Evolutionary conservation across 768 basidiomycete species (phyloP).

Genomic region (Lentinula aciculospora): DNA sequence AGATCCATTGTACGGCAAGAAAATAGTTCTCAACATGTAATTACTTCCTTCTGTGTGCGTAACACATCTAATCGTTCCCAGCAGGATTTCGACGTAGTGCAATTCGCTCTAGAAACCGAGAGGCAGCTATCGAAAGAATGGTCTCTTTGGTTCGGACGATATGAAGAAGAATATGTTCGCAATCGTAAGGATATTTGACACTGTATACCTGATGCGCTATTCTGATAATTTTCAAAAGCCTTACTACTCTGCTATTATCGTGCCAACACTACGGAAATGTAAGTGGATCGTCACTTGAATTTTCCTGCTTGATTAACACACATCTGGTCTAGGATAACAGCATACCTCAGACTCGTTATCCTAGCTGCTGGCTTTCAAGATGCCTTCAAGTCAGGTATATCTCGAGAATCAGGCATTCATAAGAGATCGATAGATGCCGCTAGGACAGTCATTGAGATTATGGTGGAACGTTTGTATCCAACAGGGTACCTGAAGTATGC

Average conservation of each 20-base stretch:
- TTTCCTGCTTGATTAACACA: neutral
- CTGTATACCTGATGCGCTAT: neutral
- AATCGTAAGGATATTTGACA: conserved; percentile 23
- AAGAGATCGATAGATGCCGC: conserved; percentile 47
- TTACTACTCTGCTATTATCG: conserved; percentile 38
- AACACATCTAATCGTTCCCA: neutral
- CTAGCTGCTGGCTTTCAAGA: conserved; percentile 51
- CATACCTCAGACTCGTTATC: conserved; percentile 53
- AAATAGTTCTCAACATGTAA: neutral
- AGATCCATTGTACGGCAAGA: conserved; percentile 17
- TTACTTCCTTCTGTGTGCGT: neutral
- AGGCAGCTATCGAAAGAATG: conserved; percentile 29
- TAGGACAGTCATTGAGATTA: conserved; percentile 50
- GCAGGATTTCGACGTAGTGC: conserved; percentile 30
- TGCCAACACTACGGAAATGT: conserved; percentile 39
- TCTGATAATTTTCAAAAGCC: conserved; percentile 20
- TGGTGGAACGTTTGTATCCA: conserved; percentile 45
- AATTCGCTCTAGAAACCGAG: conserved; percentile 30
- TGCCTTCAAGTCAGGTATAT: conserved; percentile 31
- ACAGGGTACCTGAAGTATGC: conserved; percentile 52
- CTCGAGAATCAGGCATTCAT: conserved; percentile 36
- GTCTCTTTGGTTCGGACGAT: conserved; percentile 34
- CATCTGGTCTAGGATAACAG: conserved; percentile 33
- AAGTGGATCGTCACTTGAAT: neutral
- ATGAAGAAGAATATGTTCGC: conserved; percentile 29